Conservation (phyloP, 495 filamentous ascomycete species). For the Bathelium albidoporum region DNA sequence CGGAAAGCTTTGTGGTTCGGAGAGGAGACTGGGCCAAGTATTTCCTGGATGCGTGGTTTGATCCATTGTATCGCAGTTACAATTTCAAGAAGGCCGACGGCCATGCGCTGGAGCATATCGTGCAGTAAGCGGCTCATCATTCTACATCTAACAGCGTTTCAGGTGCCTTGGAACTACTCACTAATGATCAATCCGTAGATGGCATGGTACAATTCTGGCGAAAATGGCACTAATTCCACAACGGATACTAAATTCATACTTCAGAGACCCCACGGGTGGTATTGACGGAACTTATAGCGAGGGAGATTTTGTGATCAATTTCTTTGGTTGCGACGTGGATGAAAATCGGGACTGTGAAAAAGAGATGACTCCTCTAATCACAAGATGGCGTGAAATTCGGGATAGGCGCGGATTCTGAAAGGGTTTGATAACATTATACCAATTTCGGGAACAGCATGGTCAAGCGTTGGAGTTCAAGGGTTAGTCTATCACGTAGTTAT, state of each 20-base stretch:
- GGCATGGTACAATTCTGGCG: slow-evolving; percentile 95
- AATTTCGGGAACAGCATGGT: background rate
- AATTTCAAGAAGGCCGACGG: slow-evolving; percentile 91
- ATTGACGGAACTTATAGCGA: slow-evolving; percentile 54
- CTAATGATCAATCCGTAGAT: slow-evolving; percentile 76
- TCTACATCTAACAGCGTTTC: background rate
- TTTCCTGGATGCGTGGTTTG: slow-evolving; percentile 93
- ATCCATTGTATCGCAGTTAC: slow-evolving; percentile 84
- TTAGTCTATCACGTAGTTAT: background rate
- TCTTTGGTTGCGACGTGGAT: slow-evolving; percentile 57
- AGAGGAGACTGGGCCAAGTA: slow-evolving; percentile 85
- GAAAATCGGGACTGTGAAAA: slow-evolving; percentile 53
- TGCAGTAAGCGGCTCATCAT: slow-evolving; percentile 24
- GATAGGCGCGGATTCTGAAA: slow-evolving; percentile 6
- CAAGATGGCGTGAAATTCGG: slow-evolving; percentile 18
- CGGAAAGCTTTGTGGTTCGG: slow-evolving; percentile 66
- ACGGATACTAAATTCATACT: slow-evolving; percentile 68
- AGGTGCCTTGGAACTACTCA: slow-evolving; percentile 3
- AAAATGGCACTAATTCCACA: slow-evolving; percentile 81
- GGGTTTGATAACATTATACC: too few species aligned
- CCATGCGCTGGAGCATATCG: slow-evolving; percentile 64
- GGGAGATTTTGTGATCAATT: slow-evolving; percentile 76
- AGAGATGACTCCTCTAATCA: slow-evolving; percentile 44
- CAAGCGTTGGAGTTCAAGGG: background rate
- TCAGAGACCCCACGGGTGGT: slow-evolving; percentile 36